A percentile compares a stretch with the other conserved stretches of the same genome.
Conservation (phyloP, 768 basidiomycete genomes). For the Cubamyces sp. region DNA sequence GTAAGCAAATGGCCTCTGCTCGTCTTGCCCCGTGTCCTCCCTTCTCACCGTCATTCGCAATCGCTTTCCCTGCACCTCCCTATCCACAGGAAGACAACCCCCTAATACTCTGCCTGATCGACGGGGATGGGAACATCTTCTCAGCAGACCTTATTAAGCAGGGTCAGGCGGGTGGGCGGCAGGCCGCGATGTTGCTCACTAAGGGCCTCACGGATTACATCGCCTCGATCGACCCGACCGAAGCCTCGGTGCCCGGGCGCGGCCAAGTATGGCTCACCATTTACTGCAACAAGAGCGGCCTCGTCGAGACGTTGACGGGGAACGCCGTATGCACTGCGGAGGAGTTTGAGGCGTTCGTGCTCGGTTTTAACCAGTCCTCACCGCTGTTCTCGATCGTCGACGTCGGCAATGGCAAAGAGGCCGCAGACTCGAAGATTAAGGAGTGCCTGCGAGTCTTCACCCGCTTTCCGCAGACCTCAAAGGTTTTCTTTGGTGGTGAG, state of each 20-base stretch:
- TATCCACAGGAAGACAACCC: slow-evolving; percentile 43
- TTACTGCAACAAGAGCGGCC: slow-evolving; percentile 42
- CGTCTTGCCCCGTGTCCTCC: neutral
- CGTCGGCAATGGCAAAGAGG: slow-evolving; percentile 47
- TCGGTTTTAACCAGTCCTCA: slow-evolving; percentile 45
- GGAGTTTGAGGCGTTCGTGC: slow-evolving; percentile 42
- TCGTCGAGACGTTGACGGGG: slow-evolving; percentile 37
- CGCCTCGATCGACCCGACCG: slow-evolving; percentile 30
- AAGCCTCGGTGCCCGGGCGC: slow-evolving; percentile 29
- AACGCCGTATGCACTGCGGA: slow-evolving; percentile 38
- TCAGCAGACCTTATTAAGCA: slow-evolving; percentile 35
- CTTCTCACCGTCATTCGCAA: neutral
- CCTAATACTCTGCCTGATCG: slow-evolving; percentile 42
- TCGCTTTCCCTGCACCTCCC: neutral
- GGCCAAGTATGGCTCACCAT: slow-evolving; percentile 43
- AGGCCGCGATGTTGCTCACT: slow-evolving; percentile 41
- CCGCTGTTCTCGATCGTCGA: slow-evolving; percentile 47
- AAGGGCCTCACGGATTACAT: slow-evolving; percentile 42
- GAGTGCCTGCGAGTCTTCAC: slow-evolving; percentile 64
- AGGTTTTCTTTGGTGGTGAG: slow-evolving; percentile 44
- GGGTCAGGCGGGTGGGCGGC: slow-evolving; percentile 41
- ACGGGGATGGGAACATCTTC: slow-evolving; percentile 48
- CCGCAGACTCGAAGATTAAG: slow-evolving; percentile 48
- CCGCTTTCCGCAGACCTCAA: slow-evolving; percentile 44
- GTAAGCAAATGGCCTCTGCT: slow-evolving; percentile 18